Percentiles rank a stretch among this genome's conserved stretches.
Evolutionary conservation across 345 rosid genomes (phyloP).

Genomic region (Arabidopsis arenosa): DNA sequence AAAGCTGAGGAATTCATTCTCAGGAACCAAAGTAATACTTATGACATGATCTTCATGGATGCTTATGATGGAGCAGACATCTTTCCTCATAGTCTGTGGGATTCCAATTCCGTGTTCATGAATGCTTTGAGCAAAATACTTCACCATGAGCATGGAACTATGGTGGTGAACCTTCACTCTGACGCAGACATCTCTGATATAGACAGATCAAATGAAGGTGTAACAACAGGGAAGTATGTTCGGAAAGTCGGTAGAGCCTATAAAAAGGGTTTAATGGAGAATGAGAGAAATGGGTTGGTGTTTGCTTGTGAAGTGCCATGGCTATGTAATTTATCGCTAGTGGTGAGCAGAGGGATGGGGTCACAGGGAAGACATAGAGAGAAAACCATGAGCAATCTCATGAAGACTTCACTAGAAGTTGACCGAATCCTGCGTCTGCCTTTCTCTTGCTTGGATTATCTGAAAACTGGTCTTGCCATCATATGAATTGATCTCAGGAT

Average conservation of each 20-base stretch:
- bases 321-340: slow-evolving; percentile 75
- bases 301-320: slow-evolving; percentile 75
- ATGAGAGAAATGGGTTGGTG: slow-evolving; percentile 51
- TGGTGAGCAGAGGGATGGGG: slow-evolving; percentile 66
- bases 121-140: slow-evolving; percentile 59
- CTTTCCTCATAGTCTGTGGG: slow-evolving; percentile 86
- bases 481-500: slow-evolving; percentile 41
- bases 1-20: slow-evolving; percentile 80
- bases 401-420: slow-evolving; percentile 59
- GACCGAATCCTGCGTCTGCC: slow-evolving; percentile 64
- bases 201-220: slow-evolving; percentile 41
- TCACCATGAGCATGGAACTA: slow-evolving; percentile 76
- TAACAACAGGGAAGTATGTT: slow-evolving; percentile 59
- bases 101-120: slow-evolving; percentile 68
- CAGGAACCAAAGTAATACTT: slow-evolving; percentile 45
- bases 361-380: slow-evolving; percentile 44
- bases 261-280: slow-evolving; percentile 54
- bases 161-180: slow-evolving; percentile 89
- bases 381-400: slow-evolving; percentile 45
- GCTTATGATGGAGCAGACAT: slow-evolving; percentile 94
- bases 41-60: slow-evolving; percentile 83
- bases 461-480: slow-evolving; percentile 61
- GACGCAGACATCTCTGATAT: slow-evolving; percentile 51
- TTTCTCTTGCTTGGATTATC: slow-evolving; percentile 67
- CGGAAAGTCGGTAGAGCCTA: slow-evolving; percentile 66